A percentile compares a stretch with the other conserved stretches of the same genome.
These are phyloP conservation scores for Quercus phellos DNA, from an alignment of 331 rosid genomes.

Conservation along the genomic window DNA sequence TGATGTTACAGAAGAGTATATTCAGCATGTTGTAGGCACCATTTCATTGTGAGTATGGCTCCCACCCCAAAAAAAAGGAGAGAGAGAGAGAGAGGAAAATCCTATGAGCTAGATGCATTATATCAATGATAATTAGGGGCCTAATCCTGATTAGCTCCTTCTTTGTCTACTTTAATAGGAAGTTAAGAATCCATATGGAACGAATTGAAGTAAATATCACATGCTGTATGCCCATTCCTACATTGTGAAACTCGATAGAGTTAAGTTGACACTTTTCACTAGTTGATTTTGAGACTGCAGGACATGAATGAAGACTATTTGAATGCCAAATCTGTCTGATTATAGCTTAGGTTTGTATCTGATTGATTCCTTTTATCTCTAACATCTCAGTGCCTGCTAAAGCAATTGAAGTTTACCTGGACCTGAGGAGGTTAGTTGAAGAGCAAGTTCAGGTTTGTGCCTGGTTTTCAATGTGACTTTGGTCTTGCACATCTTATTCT, in stretches of 20 bases:
- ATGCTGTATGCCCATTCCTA: not conserved
- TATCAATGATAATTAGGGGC: not conserved
- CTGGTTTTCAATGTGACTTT: slow-evolving; percentile 16
- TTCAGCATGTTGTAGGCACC: not conserved
- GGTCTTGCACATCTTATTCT: not conserved
- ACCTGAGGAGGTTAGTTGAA: slow-evolving; percentile 65
- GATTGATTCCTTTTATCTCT: slow-evolving; percentile 29
- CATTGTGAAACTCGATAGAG: not conserved
- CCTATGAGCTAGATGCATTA: not conserved
- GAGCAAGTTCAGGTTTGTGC: slow-evolving; percentile 64
- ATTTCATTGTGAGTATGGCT: not conserved
- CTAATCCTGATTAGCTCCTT: not conserved
- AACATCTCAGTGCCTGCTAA: slow-evolving; percentile 68
- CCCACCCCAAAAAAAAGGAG: not conserved
- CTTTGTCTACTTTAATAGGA: not conserved
- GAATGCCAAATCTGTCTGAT: too few relatives aligned
- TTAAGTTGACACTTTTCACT: not conserved
- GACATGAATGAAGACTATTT: not conserved
- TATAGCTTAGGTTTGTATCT: not conserved
- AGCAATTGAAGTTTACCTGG: slow-evolving; percentile 72
- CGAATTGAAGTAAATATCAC: not conserved
- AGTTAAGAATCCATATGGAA: not conserved
- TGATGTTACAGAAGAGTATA: not conserved
- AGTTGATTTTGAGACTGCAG: not conserved
- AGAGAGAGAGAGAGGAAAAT: not conserved